phyloP scores from a whole-genome alignment of 2,329 filamentous ascomycete species.

The Malbranchea zuffiana region DNA sequence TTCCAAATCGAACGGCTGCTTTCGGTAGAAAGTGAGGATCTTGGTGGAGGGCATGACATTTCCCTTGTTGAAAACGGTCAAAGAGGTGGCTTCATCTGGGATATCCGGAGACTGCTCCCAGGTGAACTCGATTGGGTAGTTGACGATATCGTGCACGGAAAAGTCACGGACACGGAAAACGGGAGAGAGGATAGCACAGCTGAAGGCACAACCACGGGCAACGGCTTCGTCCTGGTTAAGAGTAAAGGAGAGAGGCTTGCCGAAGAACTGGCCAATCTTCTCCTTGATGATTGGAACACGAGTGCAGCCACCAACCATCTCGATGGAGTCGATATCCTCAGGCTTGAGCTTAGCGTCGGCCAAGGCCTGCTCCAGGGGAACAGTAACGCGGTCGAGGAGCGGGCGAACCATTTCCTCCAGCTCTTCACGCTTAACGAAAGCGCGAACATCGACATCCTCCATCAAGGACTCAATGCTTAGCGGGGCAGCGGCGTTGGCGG shows the following conservation, averaged over 20 bases:
- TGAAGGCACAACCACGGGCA: slow-evolving; percentile 90
- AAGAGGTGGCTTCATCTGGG: slow-evolving; percentile 91
- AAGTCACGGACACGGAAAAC: slow-evolving; percentile 99
- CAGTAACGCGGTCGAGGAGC: slow-evolving; percentile 59
- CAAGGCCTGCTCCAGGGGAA: slow-evolving; percentile 79
- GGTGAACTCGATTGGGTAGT: slow-evolving; percentile 95
- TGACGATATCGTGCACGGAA: slow-evolving; percentile 91
- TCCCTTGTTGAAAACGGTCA: slow-evolving; percentile 95
- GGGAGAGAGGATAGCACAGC: slow-evolving; percentile 92
- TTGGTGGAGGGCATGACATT: slow-evolving; percentile 97
- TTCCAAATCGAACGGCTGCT: slow-evolving; percentile 93
- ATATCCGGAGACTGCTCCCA: slow-evolving; percentile 99
- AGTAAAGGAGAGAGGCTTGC: slow-evolving; percentile 86
- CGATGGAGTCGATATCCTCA: slow-evolving; percentile 86
- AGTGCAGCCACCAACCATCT: slow-evolving; percentile 88
- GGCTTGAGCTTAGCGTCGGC: slow-evolving; percentile 82
- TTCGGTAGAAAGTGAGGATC: slow-evolving; percentile 98
- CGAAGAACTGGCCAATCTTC: slow-evolving; percentile 78
- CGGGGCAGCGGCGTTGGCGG: slow-evolving; percentile 83
- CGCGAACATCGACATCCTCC: slow-evolving; percentile 87
- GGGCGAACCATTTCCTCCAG: slow-evolving; percentile 84
- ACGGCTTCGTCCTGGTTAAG: slow-evolving; percentile 97
- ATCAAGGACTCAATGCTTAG: slow-evolving; percentile 97
- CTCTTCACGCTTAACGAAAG: slow-evolving; percentile 86
- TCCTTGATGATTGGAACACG: slow-evolving; percentile 91